phyloP scores from a whole-genome alignment of 139 green algal species.

The Chlorokybus atmophyticus region DNA sequence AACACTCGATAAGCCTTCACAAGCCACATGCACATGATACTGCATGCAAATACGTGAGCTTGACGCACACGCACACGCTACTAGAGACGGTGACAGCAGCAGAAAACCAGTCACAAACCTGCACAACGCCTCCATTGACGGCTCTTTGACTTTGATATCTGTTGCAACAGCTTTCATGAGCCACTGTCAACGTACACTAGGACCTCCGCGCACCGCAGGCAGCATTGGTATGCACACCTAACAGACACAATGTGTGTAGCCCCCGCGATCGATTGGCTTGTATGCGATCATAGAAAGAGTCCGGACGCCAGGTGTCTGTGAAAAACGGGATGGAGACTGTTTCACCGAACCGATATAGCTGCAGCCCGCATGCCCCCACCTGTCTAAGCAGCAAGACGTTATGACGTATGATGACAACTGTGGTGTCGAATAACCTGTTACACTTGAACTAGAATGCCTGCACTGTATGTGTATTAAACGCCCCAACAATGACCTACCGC shows the following conservation, averaged over 20 bases:
- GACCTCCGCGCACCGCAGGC: too few relatives aligned
- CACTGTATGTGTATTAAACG: not conserved
- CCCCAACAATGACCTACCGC: too few relatives aligned
- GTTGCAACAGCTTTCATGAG: too few relatives aligned
- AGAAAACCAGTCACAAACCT: constrained; percentile 23
- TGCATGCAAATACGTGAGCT: not conserved
- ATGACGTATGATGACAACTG: not conserved
- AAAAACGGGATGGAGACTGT: constrained; percentile 93
- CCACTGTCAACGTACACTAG: too few relatives aligned
- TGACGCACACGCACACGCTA: not conserved
- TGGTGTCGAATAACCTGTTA: not conserved
- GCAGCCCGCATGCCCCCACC: constrained; percentile 75
- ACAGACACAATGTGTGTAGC: constrained; percentile 87
- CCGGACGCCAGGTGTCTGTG: constrained; percentile 85
- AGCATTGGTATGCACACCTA: constrained; percentile 30
- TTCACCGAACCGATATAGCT: constrained; percentile 94
- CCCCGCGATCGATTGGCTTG: constrained; percentile 36
- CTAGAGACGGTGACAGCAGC: not conserved
- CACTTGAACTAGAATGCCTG: not conserved
- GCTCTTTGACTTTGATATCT: constrained; percentile 58
- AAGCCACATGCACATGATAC: not conserved
- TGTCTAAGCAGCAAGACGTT: too few relatives aligned
- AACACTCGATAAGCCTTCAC: not conserved
- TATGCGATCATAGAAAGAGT: constrained; percentile 67
- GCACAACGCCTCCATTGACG: constrained; percentile 65